Conservation (phyloP, 2,329 filamentous ascomycete genomes). For the Massarina eburnea region DNA sequence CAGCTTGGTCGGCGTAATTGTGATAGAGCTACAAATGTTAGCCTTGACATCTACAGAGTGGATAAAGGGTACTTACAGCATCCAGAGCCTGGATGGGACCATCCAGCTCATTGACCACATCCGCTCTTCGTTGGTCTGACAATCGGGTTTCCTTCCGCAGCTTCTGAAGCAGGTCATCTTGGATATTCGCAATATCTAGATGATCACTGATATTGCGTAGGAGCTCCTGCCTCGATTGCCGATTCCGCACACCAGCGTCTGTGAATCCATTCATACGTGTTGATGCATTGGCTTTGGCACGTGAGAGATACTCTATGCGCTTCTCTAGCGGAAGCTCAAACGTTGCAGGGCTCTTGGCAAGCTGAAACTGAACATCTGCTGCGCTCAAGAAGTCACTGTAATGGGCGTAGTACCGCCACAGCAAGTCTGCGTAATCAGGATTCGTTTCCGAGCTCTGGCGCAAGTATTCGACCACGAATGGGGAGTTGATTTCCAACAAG, state of each 20-base stretch:
- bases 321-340: constrained; percentile 79
- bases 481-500: constrained; percentile 79
- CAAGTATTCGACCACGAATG: constrained; percentile 84
- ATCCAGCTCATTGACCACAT: constrained; percentile 70
- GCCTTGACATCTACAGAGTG: constrained; percentile 14
- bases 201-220: constrained; percentile 82
- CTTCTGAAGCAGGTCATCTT: constrained; percentile 84
- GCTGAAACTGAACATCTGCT: constrained; percentile 78
- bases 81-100: constrained; percentile 76
- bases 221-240: constrained; percentile 81
- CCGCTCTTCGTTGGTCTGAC: constrained; percentile 60
- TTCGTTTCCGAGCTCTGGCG: constrained; percentile 72
- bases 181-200: constrained; percentile 90
- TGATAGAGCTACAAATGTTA: constrained; percentile 73
- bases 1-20: constrained; percentile 83
- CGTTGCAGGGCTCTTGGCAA: constrained; percentile 83
- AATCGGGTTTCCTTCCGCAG: constrained; percentile 74
- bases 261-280: constrained; percentile 76
- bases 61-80: constrained; percentile 59
- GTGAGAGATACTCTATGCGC: constrained; percentile 84
- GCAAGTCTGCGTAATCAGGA: constrained; percentile 78
- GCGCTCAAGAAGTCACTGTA: constrained; percentile 82
- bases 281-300: constrained; percentile 89
- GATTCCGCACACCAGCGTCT: constrained; percentile 46
- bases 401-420: constrained; percentile 91